A percentile compares a stretch with the other conserved stretches of the same genome.
These are phyloP conservation scores for Fraxinus quadrangulata DNA, from an alignment of 257 asterid genomes.

Conservation along the genomic window DNA sequence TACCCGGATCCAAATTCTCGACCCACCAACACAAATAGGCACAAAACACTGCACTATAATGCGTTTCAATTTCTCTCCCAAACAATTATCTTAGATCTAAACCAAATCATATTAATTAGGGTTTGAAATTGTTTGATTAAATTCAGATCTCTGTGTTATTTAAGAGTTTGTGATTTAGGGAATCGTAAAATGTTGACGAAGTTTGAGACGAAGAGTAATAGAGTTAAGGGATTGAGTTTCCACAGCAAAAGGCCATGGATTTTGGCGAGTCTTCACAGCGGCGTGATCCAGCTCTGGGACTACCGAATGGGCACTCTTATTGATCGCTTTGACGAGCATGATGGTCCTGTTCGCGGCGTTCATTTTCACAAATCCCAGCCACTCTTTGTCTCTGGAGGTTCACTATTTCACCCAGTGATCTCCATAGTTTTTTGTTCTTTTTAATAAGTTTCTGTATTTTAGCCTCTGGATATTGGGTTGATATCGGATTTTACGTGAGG, in stretches of 20 bases:
- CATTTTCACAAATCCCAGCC: constrained; percentile 91
- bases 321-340: neutral
- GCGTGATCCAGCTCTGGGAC: constrained; percentile 23
- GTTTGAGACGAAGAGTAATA: constrained; percentile 18
- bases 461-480: constrained; percentile 37
- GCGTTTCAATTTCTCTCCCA: too few relatives aligned
- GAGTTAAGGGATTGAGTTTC: constrained; percentile 7
- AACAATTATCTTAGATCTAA: too few relatives aligned
- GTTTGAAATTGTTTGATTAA: constrained; percentile 19
- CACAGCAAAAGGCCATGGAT: constrained; percentile 19
- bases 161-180: constrained; percentile 5
- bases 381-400: constrained; percentile 93
- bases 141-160: constrained; percentile 28
- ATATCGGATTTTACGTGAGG: neutral
- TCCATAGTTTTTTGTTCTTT: constrained; percentile 2
- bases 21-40: too few relatives aligned
- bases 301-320: constrained; percentile 20
- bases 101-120: constrained; percentile 17
- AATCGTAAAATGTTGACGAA: constrained; percentile 39
- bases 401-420: constrained; percentile 30
- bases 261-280: constrained; percentile 23
- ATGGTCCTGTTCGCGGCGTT: constrained; percentile 34
- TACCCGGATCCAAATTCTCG: too few relatives aligned
- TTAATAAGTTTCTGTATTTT: neutral
- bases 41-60: too few relatives aligned